Percentiles rank a stretch among this genome's conserved stretches.
These are phyloP conservation scores for Gigaspora rosea DNA, from an alignment of 192 early-diverging fungal genomes.

Conservation along the genomic window DNA sequence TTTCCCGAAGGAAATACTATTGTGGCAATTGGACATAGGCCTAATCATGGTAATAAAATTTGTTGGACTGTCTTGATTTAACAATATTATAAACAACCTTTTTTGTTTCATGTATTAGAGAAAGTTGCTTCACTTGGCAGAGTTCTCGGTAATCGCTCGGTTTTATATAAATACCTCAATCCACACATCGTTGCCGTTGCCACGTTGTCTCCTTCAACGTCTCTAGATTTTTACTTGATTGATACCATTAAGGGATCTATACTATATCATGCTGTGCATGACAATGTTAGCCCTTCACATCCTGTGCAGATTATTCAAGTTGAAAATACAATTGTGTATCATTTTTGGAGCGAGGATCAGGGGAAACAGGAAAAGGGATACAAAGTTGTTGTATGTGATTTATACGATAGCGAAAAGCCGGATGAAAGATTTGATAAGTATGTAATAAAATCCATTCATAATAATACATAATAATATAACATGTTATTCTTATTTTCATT, in stretches of 20 bases:
- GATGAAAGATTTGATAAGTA: constrained; percentile 70
- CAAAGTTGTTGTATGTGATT: constrained; percentile 80
- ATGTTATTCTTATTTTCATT: constrained; percentile 11
- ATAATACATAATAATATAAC: no score
- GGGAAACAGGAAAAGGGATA: constrained; percentile 60
- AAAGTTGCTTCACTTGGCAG: constrained; percentile 87
- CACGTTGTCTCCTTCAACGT: constrained; percentile 47
- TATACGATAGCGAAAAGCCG: constrained; percentile 81
- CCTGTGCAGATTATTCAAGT: constrained; percentile 70
- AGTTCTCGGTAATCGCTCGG: constrained; percentile 91
- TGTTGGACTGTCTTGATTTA: no score
- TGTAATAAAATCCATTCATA: neutral
- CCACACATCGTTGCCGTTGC: constrained; percentile 84
- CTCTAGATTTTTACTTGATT: constrained; percentile 74
- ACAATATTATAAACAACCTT: neutral
- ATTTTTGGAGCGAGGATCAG: constrained; percentile 83
- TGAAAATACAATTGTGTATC: constrained; percentile 89
- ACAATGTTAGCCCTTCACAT: constrained; percentile 52
- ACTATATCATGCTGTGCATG: constrained; percentile 69
- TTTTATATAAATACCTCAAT: constrained; percentile 99
- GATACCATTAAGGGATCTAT: constrained; percentile 89
- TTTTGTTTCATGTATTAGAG: constrained; percentile 36
- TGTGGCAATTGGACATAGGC: constrained; percentile 45
- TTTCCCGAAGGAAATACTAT: constrained; percentile 59
- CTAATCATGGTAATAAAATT: constrained; percentile 35